phyloP scores from a whole-genome alignment of 2,329 filamentous ascomycete genomes.

The Exophiala sideris region DNA sequence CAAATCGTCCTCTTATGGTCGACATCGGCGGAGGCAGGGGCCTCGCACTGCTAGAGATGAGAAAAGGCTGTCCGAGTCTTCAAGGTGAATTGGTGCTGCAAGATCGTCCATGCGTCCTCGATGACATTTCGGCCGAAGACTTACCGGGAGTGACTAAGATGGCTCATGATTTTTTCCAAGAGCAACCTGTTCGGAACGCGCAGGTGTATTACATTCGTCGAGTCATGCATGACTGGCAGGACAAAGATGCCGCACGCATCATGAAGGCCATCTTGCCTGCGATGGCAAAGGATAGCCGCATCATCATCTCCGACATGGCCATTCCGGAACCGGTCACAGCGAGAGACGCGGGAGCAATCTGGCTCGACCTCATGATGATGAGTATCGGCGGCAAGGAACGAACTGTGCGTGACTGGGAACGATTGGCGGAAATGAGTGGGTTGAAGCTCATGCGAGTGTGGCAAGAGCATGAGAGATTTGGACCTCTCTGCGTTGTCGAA shows the following conservation, averaged over 20 bases:
- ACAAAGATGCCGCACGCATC: constrained; percentile 28
- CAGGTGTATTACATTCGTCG: constrained; percentile 31
- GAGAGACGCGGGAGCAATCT: constrained; percentile 31
- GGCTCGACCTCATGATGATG: constrained; percentile 34
- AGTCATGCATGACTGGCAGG: constrained; percentile 30
- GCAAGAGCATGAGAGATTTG: constrained; percentile 10
- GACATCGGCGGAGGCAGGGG: constrained; percentile 28
- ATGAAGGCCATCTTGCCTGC: constrained; percentile 28
- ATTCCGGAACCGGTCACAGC: constrained; percentile 24
- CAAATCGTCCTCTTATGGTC: constrained; percentile 18
- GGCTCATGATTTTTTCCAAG: constrained; percentile 31
- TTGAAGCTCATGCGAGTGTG: constrained; percentile 6
- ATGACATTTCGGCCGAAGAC: constrained; percentile 22
- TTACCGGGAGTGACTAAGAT: constrained; percentile 26
- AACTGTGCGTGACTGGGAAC: constrained; percentile 28
- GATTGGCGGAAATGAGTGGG: constrained; percentile 6
- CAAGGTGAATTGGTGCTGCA: constrained; percentile 30
- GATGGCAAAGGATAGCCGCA: constrained; percentile 25
- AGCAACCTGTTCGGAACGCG: constrained; percentile 31
- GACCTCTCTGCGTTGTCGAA: constrained; percentile 9
- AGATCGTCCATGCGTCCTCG: constrained; percentile 30
- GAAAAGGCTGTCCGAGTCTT: constrained; percentile 19
- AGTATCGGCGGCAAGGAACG: constrained; percentile 33
- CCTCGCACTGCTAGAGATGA: constrained; percentile 24
- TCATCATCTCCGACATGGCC: constrained; percentile 30